Percentiles rank a stretch among this genome's conserved stretches.
Conservation (phyloP, 2,329 filamentous ascomycete genomes). For the Orbilia brochopaga region DNA sequence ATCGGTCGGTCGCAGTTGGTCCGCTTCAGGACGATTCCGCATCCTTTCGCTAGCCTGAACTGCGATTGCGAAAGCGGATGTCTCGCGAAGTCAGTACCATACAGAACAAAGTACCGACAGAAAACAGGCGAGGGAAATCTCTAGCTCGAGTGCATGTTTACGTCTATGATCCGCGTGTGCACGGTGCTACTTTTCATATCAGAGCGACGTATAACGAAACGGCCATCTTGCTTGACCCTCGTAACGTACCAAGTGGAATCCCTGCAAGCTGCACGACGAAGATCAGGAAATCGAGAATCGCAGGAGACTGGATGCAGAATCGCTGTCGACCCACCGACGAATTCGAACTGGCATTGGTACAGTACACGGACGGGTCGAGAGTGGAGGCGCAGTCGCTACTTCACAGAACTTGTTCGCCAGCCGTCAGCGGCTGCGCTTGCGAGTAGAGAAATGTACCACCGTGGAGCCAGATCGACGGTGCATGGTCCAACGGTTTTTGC, state of each 20-base stretch:
- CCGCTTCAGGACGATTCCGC: no score
- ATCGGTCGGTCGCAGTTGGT: no score
- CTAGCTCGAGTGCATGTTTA: background rate
- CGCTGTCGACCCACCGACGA: no score
- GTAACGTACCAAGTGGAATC: no score
- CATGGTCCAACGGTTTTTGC: background rate
- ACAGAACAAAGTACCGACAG: no score
- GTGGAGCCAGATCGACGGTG: background rate
- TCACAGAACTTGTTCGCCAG: constrained; percentile 1
- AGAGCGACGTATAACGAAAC: no score
- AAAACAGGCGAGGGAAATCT: no score
- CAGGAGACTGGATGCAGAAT: background rate
- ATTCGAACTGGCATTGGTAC: constrained; percentile 6
- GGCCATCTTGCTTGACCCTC: background rate
- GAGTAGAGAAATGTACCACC: background rate
- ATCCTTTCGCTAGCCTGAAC: no score
- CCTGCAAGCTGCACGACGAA: constrained; percentile 13
- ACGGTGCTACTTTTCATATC: constrained; percentile 29
- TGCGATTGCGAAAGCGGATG: no score
- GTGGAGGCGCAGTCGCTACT: no score
- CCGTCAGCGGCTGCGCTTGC: background rate
- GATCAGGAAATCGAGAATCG: constrained; percentile 45
- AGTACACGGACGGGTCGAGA: constrained; percentile 1
- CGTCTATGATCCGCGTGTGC: constrained; percentile 25
- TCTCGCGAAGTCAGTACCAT: no score